Base-by-base conservation (phyloP, 1,284 basidiomycete genomes). In the Hemileccinum hortonii region DNA sequence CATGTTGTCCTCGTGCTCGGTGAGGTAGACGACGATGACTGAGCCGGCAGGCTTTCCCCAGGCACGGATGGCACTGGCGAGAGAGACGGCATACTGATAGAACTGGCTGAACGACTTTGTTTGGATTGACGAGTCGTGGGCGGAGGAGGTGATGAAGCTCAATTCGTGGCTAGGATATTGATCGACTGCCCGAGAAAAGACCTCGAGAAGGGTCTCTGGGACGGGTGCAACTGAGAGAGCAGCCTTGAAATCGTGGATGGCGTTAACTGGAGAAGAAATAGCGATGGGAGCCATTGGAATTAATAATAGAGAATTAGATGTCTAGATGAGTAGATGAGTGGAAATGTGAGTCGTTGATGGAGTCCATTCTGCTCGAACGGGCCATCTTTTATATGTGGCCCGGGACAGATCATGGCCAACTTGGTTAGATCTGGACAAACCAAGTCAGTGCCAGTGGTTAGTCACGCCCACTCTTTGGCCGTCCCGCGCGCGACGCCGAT, bases 1-100 rank as follows among this genome's bases (percentile, higher is more conserved):
- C 64, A 70, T 66, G 33, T 70, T 70, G 39, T 66, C 65, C 39
- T 69, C 66, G 30, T 70, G 68, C 19, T 66, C 66, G 2, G 63
- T 66, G 11, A 66, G 53, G 46, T 70, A 70, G 8, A 66, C 55
- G 7, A 67, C 52, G 8, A 70, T 14, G n/a, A 67, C 30, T 3
- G 69, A 69, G 2, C 69, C 69, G 1, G 52, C 6, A 18, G 69
- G 64, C 30, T 62, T 71, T 2, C 39, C 47, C 62, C 40, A 61
- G 15, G 52, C 52, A 32, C 32, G 61, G 43, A 50, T 47, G 22
- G 44, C 63, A 8, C 54, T 60, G 22, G 58, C 66, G 0, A 65
- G 58, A 36, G 53, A 60, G 35, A 52, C 53, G 15, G 47, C 58
- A 43, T 50, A 39, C 26, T 58, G 54, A 10, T 39, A 53, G 46